A percentile compares a stretch with the other conserved stretches of the same genome.
phyloP scores from a whole-genome alignment of 352 stramenopile genomes.

The Phytopythium litorale region DNA sequence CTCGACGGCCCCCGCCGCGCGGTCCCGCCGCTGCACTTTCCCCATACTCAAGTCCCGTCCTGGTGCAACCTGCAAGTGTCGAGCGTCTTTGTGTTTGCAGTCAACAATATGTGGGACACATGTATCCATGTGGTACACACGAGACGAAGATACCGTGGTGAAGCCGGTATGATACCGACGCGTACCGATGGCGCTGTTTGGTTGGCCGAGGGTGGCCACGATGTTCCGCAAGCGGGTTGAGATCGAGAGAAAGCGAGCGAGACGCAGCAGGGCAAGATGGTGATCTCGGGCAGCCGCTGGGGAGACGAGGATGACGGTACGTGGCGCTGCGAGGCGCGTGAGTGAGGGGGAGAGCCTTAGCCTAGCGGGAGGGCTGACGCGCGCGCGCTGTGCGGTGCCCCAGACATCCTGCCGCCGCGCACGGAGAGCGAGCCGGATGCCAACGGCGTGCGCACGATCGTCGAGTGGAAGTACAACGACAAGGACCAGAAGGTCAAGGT shows the following conservation, averaged over 20 bases:
- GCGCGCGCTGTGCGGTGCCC: neutral
- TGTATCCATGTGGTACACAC: neutral
- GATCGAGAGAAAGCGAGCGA: neutral
- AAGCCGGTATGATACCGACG: neutral
- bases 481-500: conserved; percentile 88
- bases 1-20: conserved; percentile 28
- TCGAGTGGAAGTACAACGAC: conserved; percentile 90
- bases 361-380: conserved; percentile 9
- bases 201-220: neutral
- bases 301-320: conserved; percentile 68
- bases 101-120: too few relatives aligned
- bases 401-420: conserved; percentile 66
- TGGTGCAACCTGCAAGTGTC: neutral
- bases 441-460: conserved; percentile 78
- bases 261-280: conserved; percentile 31
- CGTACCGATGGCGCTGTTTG: neutral
- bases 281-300: conserved; percentile 72
- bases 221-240: neutral
- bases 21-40: neutral
- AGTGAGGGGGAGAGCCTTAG: neutral
- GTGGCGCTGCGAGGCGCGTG: conserved; percentile 3
- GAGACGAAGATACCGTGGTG: neutral
- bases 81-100: neutral
- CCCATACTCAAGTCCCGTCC: neutral
- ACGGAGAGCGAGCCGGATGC: conserved; percentile 80